Evolutionary conservation across 2,329 filamentous ascomycete genomes (phyloP), one percentile per base, ranked within the genome.

Genomic region (Capronia americana): DNA sequence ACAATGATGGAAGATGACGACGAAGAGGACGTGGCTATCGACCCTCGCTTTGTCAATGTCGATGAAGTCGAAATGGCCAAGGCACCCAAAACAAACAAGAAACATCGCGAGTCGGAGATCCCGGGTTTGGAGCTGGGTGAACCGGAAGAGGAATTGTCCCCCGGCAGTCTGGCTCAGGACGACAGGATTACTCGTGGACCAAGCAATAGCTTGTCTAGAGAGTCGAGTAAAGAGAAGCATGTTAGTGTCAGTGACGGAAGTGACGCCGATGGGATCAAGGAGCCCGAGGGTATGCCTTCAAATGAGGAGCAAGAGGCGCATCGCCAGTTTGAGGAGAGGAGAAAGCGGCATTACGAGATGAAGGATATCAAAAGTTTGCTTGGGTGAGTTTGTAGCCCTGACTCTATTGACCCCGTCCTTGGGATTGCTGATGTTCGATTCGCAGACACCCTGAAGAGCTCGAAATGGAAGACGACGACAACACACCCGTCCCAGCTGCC

Each of bases 291-390:
- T 84, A 87, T 79, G 86, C 87, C 76, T 82, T 88, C 80, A 4
- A 77, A 80, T 50, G 92, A 97, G 78, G 93, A 96, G 77, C 84
- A 84, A 69, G 92, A 95, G 82, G 97, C 98, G 84, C 95, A 99
- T 79, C 87, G 86, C 76, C 88, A 91, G 77, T 99, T 99, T 78
- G 93, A 97, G 81, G 85, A 92, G 81, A 85, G 92, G 83, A 87
- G 95, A 75, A 97, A 95, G 88, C 94, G 89, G 83, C 95, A 99
- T 80, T 99, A 99, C 80, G 95, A 99, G 84, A 99, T 99, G 95
- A 92, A 88, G 81, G 91, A 95, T 75, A 93, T 97, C 65, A 96
- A 95, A 74, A 87, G 89, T 75, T 81, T 98, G 61, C 86, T 99
- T 71, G 93, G 92, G 88, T 90, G 78, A 71, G 84, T 80, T 23